These are phyloP conservation scores for Aspergillus floridensis DNA, from an alignment of 2,329 filamentous ascomycete genomes.

Conservation along the genomic window DNA sequence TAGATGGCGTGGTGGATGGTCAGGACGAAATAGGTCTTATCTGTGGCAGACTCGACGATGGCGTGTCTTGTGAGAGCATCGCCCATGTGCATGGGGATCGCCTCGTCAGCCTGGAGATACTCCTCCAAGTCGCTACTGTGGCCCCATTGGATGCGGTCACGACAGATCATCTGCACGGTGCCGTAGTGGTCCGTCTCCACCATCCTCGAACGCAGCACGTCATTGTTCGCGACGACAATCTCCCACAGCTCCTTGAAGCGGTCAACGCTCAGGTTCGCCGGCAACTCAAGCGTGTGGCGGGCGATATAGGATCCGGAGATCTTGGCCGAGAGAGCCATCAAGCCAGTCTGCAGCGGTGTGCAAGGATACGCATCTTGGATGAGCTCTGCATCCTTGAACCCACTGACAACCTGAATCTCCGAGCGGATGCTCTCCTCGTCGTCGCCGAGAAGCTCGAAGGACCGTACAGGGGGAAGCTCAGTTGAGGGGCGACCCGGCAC, in stretches of 20 bases:
- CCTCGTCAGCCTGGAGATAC: slow-evolving; percentile 16
- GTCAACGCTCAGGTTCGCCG: slow-evolving; percentile 24
- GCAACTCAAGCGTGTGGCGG: slow-evolving; percentile 34
- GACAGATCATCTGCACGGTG: slow-evolving; percentile 27
- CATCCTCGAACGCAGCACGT: slow-evolving; percentile 42
- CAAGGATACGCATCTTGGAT: slow-evolving; percentile 31
- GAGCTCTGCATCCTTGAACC: slow-evolving; percentile 7
- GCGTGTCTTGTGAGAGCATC: slow-evolving; percentile 18
- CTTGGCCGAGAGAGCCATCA: slow-evolving; percentile 36
- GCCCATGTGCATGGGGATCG: slow-evolving; percentile 19
- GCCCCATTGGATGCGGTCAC: slow-evolving; percentile 22
- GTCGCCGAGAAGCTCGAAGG: slow-evolving; percentile 7
- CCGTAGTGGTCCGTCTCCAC: slow-evolving; percentile 19
- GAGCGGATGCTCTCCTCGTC: slow-evolving; percentile 2
- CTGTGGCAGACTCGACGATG: slow-evolving; percentile 9
- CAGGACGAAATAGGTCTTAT: slow-evolving; percentile 35
- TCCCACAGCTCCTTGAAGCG: slow-evolving; percentile 42
- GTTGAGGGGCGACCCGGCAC: not conserved
- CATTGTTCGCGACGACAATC: slow-evolving; percentile 29
- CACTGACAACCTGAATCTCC: slow-evolving; percentile 11
- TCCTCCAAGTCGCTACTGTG: slow-evolving; percentile 11
- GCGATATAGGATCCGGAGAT: slow-evolving; percentile 40
- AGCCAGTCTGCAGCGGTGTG: slow-evolving; percentile 27
- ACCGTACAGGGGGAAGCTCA: not conserved
- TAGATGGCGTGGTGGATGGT: slow-evolving; percentile 48